phyloP scores from a whole-genome alignment of 1,139 yeast genomes.

The Scheffersomyces stambukii region DNA sequence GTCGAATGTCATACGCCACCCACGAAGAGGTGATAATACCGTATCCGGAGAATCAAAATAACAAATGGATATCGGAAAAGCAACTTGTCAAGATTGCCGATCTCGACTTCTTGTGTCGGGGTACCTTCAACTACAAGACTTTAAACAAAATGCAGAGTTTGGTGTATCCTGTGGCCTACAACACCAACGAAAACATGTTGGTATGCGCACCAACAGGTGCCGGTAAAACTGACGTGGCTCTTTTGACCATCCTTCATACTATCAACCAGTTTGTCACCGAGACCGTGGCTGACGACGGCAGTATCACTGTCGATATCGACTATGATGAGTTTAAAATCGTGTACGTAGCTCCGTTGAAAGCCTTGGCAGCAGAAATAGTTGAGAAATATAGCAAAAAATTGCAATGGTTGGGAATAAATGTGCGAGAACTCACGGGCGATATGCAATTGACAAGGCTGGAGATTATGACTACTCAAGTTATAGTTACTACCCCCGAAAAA shows the following conservation, averaged over 20 bases:
- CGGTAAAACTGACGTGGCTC: constrained; percentile 97
- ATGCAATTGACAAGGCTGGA: constrained; percentile 89
- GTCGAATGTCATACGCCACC: constrained; percentile 54
- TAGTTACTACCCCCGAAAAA: constrained; percentile 96
- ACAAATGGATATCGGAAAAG: constrained; percentile 46
- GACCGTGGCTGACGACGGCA: constrained; percentile 42
- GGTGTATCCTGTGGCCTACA: constrained; percentile 88
- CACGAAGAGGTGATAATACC: constrained; percentile 88
- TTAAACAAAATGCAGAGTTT: constrained; percentile 89
- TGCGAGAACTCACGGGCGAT: constrained; percentile 92
- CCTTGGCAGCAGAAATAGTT: constrained; percentile 95
- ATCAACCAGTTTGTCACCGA: constrained; percentile 64
- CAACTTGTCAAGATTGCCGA: constrained; percentile 55
- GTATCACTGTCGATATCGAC: constrained; percentile 56
- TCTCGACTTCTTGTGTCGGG: constrained; percentile 73
- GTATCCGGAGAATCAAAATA: constrained; percentile 50
- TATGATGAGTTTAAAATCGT: constrained; percentile 85
- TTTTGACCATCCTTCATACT: constrained; percentile 75
- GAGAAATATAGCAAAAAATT: constrained; percentile 79
- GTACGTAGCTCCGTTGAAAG: constrained; percentile 94
- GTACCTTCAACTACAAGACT: constrained; percentile 78
- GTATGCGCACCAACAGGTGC: constrained; percentile 99
- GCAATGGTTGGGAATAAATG: constrained; percentile 80
- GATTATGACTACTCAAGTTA: constrained; percentile 78
- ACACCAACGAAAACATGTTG: constrained; percentile 90